Evolutionary conservation across 2,329 filamentous ascomycete species (phyloP).

Genomic region (Neurospora sp.): DNA sequence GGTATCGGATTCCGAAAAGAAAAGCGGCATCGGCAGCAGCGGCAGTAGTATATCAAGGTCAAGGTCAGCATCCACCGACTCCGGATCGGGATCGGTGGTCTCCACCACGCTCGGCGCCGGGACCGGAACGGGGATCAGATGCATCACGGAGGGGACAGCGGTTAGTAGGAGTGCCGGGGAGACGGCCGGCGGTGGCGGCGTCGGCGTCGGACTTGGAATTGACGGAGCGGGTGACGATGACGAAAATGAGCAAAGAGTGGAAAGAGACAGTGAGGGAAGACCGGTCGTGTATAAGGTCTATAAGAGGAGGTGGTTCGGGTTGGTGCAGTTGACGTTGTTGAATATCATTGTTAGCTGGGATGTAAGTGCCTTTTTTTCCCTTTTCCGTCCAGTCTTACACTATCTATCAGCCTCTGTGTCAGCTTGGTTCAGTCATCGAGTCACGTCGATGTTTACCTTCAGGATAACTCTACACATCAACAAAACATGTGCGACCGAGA

Average conservation of each 20-base stretch:
- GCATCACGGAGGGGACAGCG: neutral
- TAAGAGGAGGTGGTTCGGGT: slow-evolving; percentile 80
- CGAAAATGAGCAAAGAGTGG: slow-evolving; percentile 4
- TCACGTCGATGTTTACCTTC: neutral
- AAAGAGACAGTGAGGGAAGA: slow-evolving; percentile 1
- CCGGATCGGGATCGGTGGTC: neutral
- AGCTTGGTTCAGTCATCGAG: neutral
- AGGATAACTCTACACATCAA: neutral
- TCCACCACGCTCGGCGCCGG: neutral
- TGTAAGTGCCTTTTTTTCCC: slow-evolving; percentile 47
- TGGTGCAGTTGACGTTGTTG: slow-evolving; percentile 72
- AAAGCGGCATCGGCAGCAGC: neutral
- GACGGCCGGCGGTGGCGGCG: neutral
- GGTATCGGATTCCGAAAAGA: neutral
- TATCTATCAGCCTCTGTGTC: neutral
- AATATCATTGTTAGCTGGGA: slow-evolving; percentile 95
- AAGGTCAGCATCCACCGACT: neutral
- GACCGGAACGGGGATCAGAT: neutral
- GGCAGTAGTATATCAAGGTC: neutral
- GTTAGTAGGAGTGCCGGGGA: neutral
- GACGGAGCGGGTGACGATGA: neutral
- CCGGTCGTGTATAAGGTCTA: slow-evolving; percentile 40
- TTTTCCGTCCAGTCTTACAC: neutral
- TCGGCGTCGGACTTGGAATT: neutral
- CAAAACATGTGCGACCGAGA: neutral